Base-by-base conservation (phyloP, 2,329 filamentous ascomycete genomes). In the Talaromyces rugulosus region DNA sequence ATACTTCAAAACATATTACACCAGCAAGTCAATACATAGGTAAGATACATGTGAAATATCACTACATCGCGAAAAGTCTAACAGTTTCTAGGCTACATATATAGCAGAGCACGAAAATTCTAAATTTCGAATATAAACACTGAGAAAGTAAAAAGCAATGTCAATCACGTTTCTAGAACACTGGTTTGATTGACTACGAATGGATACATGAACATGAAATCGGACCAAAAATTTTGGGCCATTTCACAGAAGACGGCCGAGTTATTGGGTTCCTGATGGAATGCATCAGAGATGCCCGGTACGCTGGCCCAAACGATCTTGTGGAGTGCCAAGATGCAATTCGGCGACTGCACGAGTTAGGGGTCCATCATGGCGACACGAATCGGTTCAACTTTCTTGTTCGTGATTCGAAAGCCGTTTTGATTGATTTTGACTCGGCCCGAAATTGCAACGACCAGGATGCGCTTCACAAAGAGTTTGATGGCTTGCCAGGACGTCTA, bases 211-310 rank as follows among this genome's bases (percentile, higher is more conserved):
- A 69, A 50, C 64, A 68, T 34, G 61, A 63, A 16, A 75, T 80
- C 28, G 74, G 71, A 9, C 78, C 77, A 2, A 59, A 62, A 36
- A 78, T 80, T 59, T 68, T 79, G 4, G 78, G 71, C 2, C 74
- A 79, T 54, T 62, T 80, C 36, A 72, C 65, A 2, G 77, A 80
- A 65, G 64, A 71, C 3, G 74, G 70, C 1, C 67, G 77, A 40
- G 72, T 77, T 14, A 78, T 80, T 56, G 75, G 77, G 6, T 77
- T 81, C 61, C 51, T 79, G 9, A 67, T 77, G 58, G 74, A 76
- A 64, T 61, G 63, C 5, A 66, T 73, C 7, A 50, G 51, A 0
- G 30, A 66, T 68, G 68, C 66, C 31, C 65, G 67, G 11, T 68
- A 72, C 53, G 70, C 69, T 11, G 63, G 64, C 3, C 28, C 57